Evolutionary conservation across 1,284 basidiomycete species (phyloP), one percentile per base, ranked within the genome.

Genomic region (Singerocomus inundabilis): DNA sequence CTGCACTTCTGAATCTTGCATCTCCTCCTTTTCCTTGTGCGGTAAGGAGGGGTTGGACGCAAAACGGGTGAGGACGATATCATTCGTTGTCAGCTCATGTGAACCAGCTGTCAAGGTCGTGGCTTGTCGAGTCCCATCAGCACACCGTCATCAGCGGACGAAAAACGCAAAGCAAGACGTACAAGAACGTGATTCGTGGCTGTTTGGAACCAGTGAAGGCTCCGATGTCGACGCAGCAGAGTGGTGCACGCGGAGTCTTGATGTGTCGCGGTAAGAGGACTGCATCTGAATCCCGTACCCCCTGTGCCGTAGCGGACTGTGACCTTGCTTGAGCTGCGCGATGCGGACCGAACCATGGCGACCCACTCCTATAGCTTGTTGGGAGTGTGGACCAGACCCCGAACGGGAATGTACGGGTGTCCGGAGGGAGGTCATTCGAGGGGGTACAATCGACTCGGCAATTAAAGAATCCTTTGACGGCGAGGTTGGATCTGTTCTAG

Each of bases 191-290:
- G 64, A 60, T 37, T 78, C 80, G 44, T 81, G 79, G 32, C 71
- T 70, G 32, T 63, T 67, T 18, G 82, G 73, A 47, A 89, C 64
- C 36, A 90, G 73, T 7, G 87, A 89, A 6, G 88, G 87, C 66
- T 91, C 87, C 33, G 88, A 91, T 53, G 78, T 84, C 45, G 85
- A 89, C 37, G 86, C 85, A 7, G 78, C 80, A 29, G 84, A 82
- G 32, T 82, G 81, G 46, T 84, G 76, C 25, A 80, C 78, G 11
- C 80, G 78, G 40, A 87, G 72, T 42, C 76, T 76, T 40, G 73
- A 68, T 13, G 70, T 63, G 46, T 82, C 81, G 48, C 77, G 76
- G 56, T 69, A 69, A 36, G 66, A 65, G 36, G 67, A 75, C 56
- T 69, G 71, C 67, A 57, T 64, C 44, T 60, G 68, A n/a, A 26